A percentile compares a stretch with the other conserved stretches of the same genome.
phyloP scores from a whole-genome alignment of 805 yeast genomes.

The Grigorovia humatica region DNA sequence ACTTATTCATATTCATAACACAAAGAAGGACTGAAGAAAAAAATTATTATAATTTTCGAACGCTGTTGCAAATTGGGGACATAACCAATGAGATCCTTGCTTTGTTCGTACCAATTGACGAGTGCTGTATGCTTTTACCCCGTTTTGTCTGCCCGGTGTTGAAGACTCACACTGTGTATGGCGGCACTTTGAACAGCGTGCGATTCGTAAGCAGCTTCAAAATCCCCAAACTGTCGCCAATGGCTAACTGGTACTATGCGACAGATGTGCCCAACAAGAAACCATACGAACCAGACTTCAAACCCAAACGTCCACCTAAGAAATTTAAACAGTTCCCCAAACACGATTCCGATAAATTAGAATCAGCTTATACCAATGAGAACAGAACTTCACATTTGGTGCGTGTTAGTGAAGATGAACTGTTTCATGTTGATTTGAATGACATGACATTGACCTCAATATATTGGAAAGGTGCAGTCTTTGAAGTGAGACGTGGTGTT shows the following conservation, averaged over 20 bases:
- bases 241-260: constrained; percentile 63
- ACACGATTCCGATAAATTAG: constrained; percentile 54
- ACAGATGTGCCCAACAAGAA: constrained; percentile 64
- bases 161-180: too few relatives aligned
- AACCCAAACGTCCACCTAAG: constrained; percentile 38
- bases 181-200: not conserved
- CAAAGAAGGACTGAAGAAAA: not conserved
- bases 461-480: constrained; percentile 84
- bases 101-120: not conserved
- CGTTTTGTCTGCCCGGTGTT: not conserved
- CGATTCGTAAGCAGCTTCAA: not conserved
- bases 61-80: not conserved
- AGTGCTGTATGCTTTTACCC: not conserved
- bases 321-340: constrained; percentile 60
- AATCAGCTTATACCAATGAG: constrained; percentile 31
- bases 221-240: not conserved
- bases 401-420: constrained; percentile 69
- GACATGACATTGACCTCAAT: constrained; percentile 51
- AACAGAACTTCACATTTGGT: constrained; percentile 22
- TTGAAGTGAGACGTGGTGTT: constrained; percentile 71
- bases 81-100: not conserved
- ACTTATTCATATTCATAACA: not conserved
- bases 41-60: not conserved
- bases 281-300: constrained; percentile 51
- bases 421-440: constrained; percentile 60